These are phyloP conservation scores for Trichopus zeylanicus DNA, from an alignment of 116 monocot genomes.

Conservation along the genomic window DNA sequence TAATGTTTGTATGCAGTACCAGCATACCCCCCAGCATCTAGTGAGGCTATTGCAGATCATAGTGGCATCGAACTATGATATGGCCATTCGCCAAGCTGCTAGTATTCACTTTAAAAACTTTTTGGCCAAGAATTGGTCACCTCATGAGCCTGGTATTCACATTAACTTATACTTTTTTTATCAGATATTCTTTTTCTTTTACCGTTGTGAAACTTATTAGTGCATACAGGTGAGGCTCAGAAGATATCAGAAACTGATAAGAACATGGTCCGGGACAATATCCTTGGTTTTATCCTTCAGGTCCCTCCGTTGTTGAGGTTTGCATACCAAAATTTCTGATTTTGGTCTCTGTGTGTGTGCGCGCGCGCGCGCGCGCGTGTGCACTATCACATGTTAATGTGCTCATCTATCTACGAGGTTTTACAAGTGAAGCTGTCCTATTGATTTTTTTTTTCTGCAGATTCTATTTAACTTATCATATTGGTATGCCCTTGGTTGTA, in stretches of 20 bases:
- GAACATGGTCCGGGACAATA: constrained; percentile 62
- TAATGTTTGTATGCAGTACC: constrained; percentile 45
- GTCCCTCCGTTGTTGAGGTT: constrained; percentile 87
- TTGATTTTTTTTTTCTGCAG: too few species aligned
- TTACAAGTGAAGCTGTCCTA: too few species aligned
- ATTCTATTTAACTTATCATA: too few species aligned
- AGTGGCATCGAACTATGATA: constrained; percentile 57
- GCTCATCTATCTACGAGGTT: too few species aligned
- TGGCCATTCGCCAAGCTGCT: constrained; percentile 86
- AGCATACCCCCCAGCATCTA: constrained; percentile 79
- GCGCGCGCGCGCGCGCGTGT: too few species aligned
- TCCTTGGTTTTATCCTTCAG: constrained; percentile 70
- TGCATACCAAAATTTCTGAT: constrained; percentile 1
- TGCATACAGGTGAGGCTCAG: constrained; percentile 37
- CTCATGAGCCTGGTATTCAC: constrained; percentile 58
- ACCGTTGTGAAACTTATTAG: not conserved
- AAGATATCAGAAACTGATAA: constrained; percentile 73
- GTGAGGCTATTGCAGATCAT: constrained; percentile 88
- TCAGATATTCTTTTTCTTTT: not conserved
- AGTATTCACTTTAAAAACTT: constrained; percentile 99
- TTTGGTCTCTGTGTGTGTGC: not conserved
- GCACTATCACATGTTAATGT: too few species aligned
- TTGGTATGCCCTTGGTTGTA: too few species aligned
- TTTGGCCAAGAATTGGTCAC: constrained; percentile 87
- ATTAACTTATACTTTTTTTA: not conserved